Conservation (phyloP, 495 filamentous ascomycete species). For the Penicillium canariense region DNA sequence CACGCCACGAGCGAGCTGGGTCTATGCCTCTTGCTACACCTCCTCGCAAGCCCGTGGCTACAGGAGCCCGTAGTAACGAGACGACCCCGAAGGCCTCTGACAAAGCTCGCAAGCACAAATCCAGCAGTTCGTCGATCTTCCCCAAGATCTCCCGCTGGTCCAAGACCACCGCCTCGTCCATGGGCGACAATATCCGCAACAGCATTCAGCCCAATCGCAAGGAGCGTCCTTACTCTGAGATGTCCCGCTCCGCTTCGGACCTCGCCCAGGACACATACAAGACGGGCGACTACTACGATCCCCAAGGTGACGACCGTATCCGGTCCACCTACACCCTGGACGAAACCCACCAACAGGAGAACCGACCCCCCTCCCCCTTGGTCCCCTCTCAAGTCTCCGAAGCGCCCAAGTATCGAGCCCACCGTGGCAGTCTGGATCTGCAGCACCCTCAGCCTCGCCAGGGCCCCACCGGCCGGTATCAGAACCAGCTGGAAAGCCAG, state of each 20-base stretch:
- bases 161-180: constrained; percentile 87
- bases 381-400: constrained; percentile 67
- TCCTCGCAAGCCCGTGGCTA: constrained; percentile 58
- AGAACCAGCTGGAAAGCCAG: constrained; percentile 74
- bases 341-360: constrained; percentile 46
- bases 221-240: constrained; percentile 52
- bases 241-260: constrained; percentile 72
- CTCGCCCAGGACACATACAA: constrained; percentile 58
- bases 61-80: constrained; percentile 62
- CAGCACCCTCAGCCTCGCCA: constrained; percentile 88
- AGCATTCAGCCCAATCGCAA: constrained; percentile 48
- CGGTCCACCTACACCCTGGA: constrained; percentile 62
- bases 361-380: constrained; percentile 59
- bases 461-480: constrained; percentile 78
- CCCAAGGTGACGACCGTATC: constrained; percentile 68
- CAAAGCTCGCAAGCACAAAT: constrained; percentile 87
- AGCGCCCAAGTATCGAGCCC: constrained; percentile 85
- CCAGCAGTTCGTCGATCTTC: constrained; percentile 82
- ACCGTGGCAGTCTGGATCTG: constrained; percentile 84
- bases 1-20: constrained; percentile 51
- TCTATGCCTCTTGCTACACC: constrained; percentile 72
- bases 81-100: constrained; percentile 69
- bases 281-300: constrained; percentile 57
- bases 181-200: constrained; percentile 53
- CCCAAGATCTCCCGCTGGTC: constrained; percentile 97